Percentiles rank a stretch among this genome's conserved stretches.
Evolutionary conservation across 2,329 filamentous ascomycete species (phyloP).

Genomic region (Fusarium clavum): DNA sequence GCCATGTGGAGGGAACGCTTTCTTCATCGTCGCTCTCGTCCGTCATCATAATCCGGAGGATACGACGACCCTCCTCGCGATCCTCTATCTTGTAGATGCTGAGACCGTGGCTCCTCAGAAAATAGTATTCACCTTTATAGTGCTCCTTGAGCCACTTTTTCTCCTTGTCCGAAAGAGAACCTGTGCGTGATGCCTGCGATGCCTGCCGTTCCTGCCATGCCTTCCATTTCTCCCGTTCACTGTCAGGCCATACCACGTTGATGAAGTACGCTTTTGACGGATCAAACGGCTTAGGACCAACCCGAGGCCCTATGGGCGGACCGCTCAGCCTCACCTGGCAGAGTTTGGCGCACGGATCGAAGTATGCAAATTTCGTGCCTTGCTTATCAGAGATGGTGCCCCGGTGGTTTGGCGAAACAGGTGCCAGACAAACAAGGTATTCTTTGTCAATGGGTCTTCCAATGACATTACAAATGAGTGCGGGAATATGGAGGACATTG

Average conservation of each 20-base stretch:
- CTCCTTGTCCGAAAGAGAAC: fast-evolving
- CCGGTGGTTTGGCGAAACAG: too few species aligned
- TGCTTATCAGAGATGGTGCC: background rate
- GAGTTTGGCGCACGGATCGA: fast-evolving
- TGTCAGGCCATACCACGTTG: background rate
- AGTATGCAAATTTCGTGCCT: background rate
- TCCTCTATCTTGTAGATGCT: background rate
- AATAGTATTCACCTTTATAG: background rate
- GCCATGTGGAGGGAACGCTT: too few species aligned
- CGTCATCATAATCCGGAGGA: background rate
- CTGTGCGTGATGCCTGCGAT: too few species aligned
- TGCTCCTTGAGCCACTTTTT: background rate
- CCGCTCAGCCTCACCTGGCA: background rate
- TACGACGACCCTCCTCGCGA: background rate
- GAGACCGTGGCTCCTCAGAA: background rate
- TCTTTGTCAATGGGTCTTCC: background rate
- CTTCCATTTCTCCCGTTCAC: background rate
- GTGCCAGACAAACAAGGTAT: too few species aligned
- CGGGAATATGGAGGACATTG: background rate
- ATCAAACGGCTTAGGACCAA: background rate
- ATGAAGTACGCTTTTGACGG: fast-evolving
- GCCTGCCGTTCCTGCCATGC: too few species aligned
- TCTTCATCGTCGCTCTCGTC: too few species aligned
- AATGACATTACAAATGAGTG: background rate
- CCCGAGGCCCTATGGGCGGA: background rate